Evolutionary conservation across 768 basidiomycete genomes (phyloP), one percentile per base, ranked within the genome.

Genomic region (Arthromyces matolae): DNA sequence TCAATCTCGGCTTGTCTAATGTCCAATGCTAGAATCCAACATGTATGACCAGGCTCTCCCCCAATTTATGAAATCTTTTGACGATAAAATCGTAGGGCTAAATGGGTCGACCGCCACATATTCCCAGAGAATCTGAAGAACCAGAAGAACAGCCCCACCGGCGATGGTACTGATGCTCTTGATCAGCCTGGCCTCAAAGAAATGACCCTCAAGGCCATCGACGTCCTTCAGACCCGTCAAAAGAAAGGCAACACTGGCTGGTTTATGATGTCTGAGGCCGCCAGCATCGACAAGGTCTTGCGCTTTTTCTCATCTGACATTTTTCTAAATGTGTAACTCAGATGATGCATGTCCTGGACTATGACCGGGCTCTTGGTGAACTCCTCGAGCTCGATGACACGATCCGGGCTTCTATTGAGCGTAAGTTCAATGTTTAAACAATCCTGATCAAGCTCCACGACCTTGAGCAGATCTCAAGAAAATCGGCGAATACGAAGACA

Each of bases 221-320:
- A 75, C 42, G 65, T 72, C 45, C 64, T 75, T 25, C 71, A 73
- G 38, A 58, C 63, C 8, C 65, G 72, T 8, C 56, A 66, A 10
- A 64, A 65, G 52, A 51, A 57, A 38, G 66, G 66, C 29, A 61
- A 67, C 23, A 57, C 67, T 42, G 73, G 73, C 3, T 75, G 69
- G 67, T 75, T 75, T 57, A 65, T 75, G 71, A 72, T 75, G 73
- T 69, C 71, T 16, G 72, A 75, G 54, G 73, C 71, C 53, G 71
- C 73, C 10, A 71, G 66, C 41, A 75, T 72, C 33, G 72, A 75
- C 47, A 75, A 74, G 61, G 66, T 66, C 38, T 9, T 12, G 20
- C n/a, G n/a, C n/a, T n/a, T n/a, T n/a, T n/a, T n/a, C n/a, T n/a
- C n/a, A n/a, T n/a, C n/a, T n/a, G n/a, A n/a, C n/a, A n/a, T n/a